These are phyloP conservation scores for Reticulascus tulasneorum DNA, from an alignment of 2,329 filamentous ascomycete genomes.

Conservation along the genomic window DNA sequence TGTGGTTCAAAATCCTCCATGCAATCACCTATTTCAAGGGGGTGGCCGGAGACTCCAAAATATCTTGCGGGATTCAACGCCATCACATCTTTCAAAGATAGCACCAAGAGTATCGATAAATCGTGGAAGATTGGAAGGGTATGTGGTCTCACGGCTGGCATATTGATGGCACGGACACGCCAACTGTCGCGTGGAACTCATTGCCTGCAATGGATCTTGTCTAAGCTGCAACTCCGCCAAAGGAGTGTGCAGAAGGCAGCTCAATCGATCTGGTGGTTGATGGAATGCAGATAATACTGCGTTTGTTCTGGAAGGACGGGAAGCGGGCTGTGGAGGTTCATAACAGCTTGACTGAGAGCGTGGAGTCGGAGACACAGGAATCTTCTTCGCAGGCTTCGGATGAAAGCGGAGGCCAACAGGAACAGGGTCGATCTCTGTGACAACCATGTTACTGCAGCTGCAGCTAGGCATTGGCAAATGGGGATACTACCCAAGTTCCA, in stretches of 20 bases:
- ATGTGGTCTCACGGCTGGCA: slow-evolving; percentile 2
- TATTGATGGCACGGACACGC: background rate
- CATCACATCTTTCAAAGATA: slow-evolving; percentile 1
- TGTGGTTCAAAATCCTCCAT: background rate
- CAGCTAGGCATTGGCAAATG: no score
- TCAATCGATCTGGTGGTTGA: slow-evolving; percentile 6
- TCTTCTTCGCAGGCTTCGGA: no score
- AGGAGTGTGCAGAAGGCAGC: background rate
- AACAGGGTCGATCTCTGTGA: no score
- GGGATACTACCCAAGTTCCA: no score
- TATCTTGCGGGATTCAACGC: background rate
- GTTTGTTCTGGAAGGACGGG: background rate
- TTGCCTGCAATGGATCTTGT: background rate
- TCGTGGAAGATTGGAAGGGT: slow-evolving; percentile 3
- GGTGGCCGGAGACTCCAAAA: slow-evolving; percentile 9
- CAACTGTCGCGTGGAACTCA: background rate
- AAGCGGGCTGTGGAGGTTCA: slow-evolving; percentile 1
- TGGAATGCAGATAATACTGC: slow-evolving; percentile 2
- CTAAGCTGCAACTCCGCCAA: slow-evolving; percentile 1
- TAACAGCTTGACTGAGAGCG: slow-evolving; percentile 5
- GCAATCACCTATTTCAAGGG: slow-evolving; percentile 4
- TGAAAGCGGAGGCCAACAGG: no score
- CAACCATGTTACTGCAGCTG: no score
- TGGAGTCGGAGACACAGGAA: no score
- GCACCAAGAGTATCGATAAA: background rate